Percentiles rank a stretch among this genome's conserved stretches.
phyloP scores from a whole-genome alignment of 371 early-diverging fungal species.

The Amoeboaphelidium protococcarum region DNA sequence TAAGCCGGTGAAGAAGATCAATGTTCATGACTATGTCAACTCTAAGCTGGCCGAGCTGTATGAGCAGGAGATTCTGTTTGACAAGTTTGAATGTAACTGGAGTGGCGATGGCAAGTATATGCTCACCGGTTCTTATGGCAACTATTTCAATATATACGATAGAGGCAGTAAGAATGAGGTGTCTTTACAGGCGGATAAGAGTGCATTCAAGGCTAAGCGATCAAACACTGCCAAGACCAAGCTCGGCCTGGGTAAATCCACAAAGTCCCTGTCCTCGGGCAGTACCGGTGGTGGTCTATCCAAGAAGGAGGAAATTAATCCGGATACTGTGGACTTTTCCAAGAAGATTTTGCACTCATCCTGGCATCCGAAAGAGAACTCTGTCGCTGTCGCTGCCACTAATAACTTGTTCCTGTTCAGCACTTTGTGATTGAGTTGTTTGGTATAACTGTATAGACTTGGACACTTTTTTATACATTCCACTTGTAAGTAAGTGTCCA shows the following conservation, averaged over 20 bases:
- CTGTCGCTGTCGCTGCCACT: constrained; percentile 3
- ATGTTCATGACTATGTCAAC: constrained; percentile 75
- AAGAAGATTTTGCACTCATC: constrained; percentile 90
- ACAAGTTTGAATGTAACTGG: constrained; percentile 92
- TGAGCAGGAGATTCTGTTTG: constrained; percentile 96
- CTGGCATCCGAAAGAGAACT: constrained; percentile 53
- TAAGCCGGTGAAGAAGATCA: constrained; percentile 72
- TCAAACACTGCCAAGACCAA: constrained; percentile 26
- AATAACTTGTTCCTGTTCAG: constrained; percentile 4
- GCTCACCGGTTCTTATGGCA: constrained; percentile 89
- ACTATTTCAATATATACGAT: constrained; percentile 78
- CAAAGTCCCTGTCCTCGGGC: constrained; percentile 17
- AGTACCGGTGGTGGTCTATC: constrained; percentile 19
- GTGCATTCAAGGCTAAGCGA: constrained; percentile 76
- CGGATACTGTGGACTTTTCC: constrained; percentile 60
- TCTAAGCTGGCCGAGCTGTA: constrained; percentile 86
- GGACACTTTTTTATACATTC: background rate
- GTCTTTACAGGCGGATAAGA: constrained; percentile 85
- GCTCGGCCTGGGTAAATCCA: constrained; percentile 9
- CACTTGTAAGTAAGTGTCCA: too few species aligned
- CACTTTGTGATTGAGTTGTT: background rate
- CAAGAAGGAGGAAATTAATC: constrained; percentile 39
- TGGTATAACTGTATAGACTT: background rate
- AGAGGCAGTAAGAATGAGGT: constrained; percentile 33
- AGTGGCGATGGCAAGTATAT: constrained; percentile 66